Percentiles rank a stretch among this genome's conserved stretches.
phyloP scores from a whole-genome alignment of 352 stramenopile species.

The Phytophthora fragariae region DNA sequence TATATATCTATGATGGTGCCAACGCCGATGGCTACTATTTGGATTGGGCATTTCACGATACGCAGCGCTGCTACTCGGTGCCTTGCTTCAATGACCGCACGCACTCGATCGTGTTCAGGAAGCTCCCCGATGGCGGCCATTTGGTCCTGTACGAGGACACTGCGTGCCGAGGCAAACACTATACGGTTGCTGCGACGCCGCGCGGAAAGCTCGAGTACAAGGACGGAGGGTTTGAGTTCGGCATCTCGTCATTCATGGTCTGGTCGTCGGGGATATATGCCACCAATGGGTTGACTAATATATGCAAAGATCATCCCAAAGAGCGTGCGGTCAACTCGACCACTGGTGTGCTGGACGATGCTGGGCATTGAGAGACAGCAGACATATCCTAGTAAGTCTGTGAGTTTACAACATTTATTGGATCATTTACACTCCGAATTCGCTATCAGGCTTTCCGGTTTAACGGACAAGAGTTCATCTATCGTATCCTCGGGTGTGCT shows the following conservation, averaged over 20 bases:
- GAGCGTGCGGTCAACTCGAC: constrained; percentile 10
- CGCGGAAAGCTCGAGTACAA: constrained; percentile 10
- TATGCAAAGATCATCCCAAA: constrained; percentile 19
- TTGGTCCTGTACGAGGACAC: constrained; percentile 26
- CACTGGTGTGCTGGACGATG: background rate
- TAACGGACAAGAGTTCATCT: background rate
- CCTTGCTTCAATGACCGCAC: constrained; percentile 33
- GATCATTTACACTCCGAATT: background rate
- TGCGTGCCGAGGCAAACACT: constrained; percentile 17
- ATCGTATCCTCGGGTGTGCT: background rate
- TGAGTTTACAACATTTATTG: background rate
- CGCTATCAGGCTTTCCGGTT: background rate
- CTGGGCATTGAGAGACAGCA: background rate
- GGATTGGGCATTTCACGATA: constrained; percentile 20
- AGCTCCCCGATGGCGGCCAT: constrained; percentile 12
- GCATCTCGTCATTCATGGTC: constrained; percentile 30
- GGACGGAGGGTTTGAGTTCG: constrained; percentile 25
- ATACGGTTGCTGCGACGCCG: constrained; percentile 15
- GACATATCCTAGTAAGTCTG: background rate
- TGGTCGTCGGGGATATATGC: constrained; percentile 23
- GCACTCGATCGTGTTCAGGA: constrained; percentile 15
- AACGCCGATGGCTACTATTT: background rate
- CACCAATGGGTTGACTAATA: constrained; percentile 24
- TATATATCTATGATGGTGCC: constrained; percentile 16
- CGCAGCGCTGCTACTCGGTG: constrained; percentile 24